Conservation (phyloP, 495 filamentous ascomycete species). For the Opeltia flavorubescens region DNA sequence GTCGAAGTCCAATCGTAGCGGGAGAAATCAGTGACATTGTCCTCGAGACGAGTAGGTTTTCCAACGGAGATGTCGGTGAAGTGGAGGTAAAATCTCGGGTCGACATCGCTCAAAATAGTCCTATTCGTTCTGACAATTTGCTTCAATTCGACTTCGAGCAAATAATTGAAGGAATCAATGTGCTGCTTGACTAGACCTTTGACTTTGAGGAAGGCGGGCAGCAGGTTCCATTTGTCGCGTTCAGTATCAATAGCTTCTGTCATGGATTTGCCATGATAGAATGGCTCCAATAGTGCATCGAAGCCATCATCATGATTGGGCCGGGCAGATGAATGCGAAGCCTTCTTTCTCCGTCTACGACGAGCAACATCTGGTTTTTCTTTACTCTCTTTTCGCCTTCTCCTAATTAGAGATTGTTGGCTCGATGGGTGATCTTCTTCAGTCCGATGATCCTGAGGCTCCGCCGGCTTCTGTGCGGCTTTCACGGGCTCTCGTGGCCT, state of each 20-base stretch:
- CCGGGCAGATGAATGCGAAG: neutral
- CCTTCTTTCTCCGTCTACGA: neutral
- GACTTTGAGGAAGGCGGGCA: conserved; percentile 92
- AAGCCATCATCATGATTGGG: conserved; percentile 29
- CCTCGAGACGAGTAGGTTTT: conserved; percentile 60
- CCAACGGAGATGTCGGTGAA: conserved; percentile 73
- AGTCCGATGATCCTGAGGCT: neutral
- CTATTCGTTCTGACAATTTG: conserved; percentile 87
- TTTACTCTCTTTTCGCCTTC: neutral
- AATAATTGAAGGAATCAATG: conserved; percentile 97
- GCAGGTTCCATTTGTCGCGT: conserved; percentile 86
- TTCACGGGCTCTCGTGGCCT: conserved; percentile 1
- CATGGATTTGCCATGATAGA: conserved; percentile 87
- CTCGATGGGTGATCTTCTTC: too few species aligned
- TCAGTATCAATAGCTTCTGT: conserved; percentile 92
- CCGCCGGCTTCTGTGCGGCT: neutral
- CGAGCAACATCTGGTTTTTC: neutral
- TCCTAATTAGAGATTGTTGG: neutral
- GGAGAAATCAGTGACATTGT: conserved; percentile 33
- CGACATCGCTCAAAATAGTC: conserved; percentile 73
- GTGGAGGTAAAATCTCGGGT: conserved; percentile 74
- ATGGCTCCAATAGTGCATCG: conserved; percentile 81
- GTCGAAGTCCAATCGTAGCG: conserved; percentile 26
- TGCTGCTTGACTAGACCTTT: conserved; percentile 95
- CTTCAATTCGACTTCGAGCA: conserved; percentile 87